Evolutionary conservation across 1,139 yeast species (phyloP), one percentile per base, ranked within the genome.

Genomic region (Lodderomyces jiufengensis): DNA sequence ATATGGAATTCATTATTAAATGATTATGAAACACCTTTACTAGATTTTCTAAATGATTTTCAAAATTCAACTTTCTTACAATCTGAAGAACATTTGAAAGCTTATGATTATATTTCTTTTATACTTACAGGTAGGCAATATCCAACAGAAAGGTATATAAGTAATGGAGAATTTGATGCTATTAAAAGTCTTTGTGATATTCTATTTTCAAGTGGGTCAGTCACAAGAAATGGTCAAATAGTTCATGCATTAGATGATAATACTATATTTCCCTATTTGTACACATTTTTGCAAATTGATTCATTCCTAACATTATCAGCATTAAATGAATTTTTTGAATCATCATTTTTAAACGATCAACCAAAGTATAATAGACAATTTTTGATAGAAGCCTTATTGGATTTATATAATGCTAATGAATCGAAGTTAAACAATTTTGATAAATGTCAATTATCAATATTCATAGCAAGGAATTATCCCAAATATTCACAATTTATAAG

Each of bases 311-410:
- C 81, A 63, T 68, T 85, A 36, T 68, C 81, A 0, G 73, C 84
- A 0, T 54, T 86, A 43, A 83, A 85, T 51, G 94, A 84, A 51
- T 84, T 82, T 22, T 82, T 86, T 53, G 95, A 86, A 52, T 92
- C 84, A 50, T 62, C 82, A 0, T 65, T 70, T 31, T 54, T 86
- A 37, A 85, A 86, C 50, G 66, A 59, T 16, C 49, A 55, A 9
- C 51, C 57, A 3, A 54, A 57, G 5, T 57, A 78, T 12, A 77
- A 65, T 36, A 64, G 94, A 13, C 94, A 84, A 52, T 76, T 77
- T 44, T 70, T 84, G n/a, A 59, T 80, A 11, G 85, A 81, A 39
- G 78, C 82, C 3, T 57, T 84, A 24, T 53, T 80, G n/a, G 84
- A 79, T 32, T 55, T 78, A 3, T 73, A 53, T 48, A 66, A 61